phyloP scores from a whole-genome alignment of 2,329 filamentous ascomycete genomes.

The Ceratocystis alfenasii region DNA sequence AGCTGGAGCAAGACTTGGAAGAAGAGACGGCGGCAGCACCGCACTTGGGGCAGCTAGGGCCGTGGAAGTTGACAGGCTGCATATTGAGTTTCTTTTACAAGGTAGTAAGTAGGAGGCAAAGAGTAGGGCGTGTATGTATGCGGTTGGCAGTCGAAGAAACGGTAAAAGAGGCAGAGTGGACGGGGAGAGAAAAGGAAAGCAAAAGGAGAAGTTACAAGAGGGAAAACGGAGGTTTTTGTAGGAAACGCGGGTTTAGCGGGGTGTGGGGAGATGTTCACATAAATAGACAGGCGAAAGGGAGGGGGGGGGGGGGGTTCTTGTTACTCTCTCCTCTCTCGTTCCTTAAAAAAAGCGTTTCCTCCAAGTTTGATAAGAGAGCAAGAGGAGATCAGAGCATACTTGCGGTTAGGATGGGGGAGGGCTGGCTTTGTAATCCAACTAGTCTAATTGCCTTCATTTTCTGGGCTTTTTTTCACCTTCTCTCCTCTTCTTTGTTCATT shows the following conservation, averaged over 20 bases:
- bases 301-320: neutral
- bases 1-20: slow-evolving; percentile 43
- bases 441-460: too few relatives aligned
- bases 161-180: neutral
- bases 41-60: slow-evolving; percentile 46
- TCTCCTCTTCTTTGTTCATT: too few relatives aligned
- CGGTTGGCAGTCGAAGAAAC: neutral
- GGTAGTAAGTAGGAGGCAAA: slow-evolving; percentile 7
- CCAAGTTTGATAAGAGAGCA: too few relatives aligned
- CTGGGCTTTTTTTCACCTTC: too few relatives aligned
- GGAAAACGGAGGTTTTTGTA: slow-evolving; percentile 8
- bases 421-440: too few relatives aligned
- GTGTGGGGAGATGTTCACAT: neutral
- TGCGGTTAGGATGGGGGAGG: too few relatives aligned
- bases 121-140: too few relatives aligned
- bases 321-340: too few relatives aligned
- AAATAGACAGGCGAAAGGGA: neutral
- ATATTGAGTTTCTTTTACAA: slow-evolving; percentile 16
- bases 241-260: neutral
- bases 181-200: neutral
- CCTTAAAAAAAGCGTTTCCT: neutral
- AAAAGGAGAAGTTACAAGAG: neutral
- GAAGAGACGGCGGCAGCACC: slow-evolving; percentile 34
- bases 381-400: too few relatives aligned
- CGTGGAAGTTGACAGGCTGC: slow-evolving; percentile 30